Evolutionary conservation across 345 rosid genomes (phyloP).

Genomic region (Salix suchowensis): DNA sequence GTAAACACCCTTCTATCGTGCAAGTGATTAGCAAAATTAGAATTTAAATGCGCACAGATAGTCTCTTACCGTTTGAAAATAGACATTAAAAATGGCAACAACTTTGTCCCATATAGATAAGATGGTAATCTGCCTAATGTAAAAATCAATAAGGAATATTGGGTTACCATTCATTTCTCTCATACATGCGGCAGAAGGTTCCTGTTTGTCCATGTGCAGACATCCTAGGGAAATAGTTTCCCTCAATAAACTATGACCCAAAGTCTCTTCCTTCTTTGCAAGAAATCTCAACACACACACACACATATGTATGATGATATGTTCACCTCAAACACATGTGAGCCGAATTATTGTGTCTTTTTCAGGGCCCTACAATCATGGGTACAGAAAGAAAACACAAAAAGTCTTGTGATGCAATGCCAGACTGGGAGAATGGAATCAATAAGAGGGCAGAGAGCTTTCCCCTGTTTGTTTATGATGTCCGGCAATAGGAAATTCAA

Average conservation of each 20-base stretch:
- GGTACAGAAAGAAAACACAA: constrained; percentile 12
- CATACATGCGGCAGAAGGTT: constrained; percentile 4
- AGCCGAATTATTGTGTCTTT: constrained; percentile 28
- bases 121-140: not conserved
- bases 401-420: constrained; percentile 4
- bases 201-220: constrained; percentile 19
- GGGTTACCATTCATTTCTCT: not conserved
- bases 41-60: not conserved
- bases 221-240: constrained; percentile 4
- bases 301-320: not conserved
- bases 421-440: not conserved
- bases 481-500: not conserved
- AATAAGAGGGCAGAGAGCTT: not conserved
- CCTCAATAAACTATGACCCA: not conserved
- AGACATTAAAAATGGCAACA: not conserved
- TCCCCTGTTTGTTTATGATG: not conserved
- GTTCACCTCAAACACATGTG: constrained; percentile 20
- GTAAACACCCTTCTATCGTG: not conserved
- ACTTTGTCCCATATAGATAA: not conserved
- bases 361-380: constrained; percentile 29
- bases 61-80: not conserved
- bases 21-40: not conserved
- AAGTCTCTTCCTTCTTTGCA: not conserved
- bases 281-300: not conserved
- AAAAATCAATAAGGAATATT: not conserved